Evolutionary conservation across 352 stramenopile species (phyloP).

Genomic region (Phytophthora pluvialis): DNA sequence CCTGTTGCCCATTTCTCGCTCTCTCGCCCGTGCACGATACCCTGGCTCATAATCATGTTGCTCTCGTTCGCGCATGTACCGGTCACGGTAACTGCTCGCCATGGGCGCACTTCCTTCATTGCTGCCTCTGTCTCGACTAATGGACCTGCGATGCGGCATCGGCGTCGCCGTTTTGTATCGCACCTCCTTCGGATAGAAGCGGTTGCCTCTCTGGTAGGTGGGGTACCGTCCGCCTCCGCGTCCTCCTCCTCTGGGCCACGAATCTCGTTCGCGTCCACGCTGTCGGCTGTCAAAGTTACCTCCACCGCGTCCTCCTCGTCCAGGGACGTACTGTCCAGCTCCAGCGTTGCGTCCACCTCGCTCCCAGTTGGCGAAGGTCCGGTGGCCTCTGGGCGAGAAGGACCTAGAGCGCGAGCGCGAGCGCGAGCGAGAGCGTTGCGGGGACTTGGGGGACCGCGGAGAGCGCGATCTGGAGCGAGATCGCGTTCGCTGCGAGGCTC

Average conservation of each 20-base stretch:
- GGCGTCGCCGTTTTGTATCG: constrained; percentile 32
- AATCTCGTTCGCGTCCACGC: constrained; percentile 46
- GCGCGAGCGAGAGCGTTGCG: constrained; percentile 51
- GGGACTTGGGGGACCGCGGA: constrained; percentile 24
- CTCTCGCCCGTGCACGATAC: constrained; percentile 22
- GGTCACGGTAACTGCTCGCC: constrained; percentile 40
- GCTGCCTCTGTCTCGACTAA: constrained; percentile 50
- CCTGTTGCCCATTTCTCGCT: constrained; percentile 24
- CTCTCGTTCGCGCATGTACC: constrained; percentile 43
- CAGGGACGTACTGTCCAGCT: constrained; percentile 33
- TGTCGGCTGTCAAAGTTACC: constrained; percentile 42
- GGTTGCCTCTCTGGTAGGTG: constrained; percentile 33
- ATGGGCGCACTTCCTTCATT: constrained; percentile 29
- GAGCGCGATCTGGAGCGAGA: constrained; percentile 34
- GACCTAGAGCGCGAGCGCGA: constrained; percentile 68
- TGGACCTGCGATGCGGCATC: constrained; percentile 41
- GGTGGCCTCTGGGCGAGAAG: constrained; percentile 61
- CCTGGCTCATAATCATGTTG: constrained; percentile 36
- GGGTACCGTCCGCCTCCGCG: constrained; percentile 32
- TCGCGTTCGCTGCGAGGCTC: constrained; percentile 33
- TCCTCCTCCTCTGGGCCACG: constrained; percentile 32
- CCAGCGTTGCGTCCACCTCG: constrained; percentile 32
- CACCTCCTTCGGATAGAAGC: constrained; percentile 55
- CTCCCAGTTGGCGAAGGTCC: constrained; percentile 51
- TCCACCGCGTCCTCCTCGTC: constrained; percentile 22